Evolutionary conservation across 331 rosid genomes (phyloP).

Genomic region (Erythrophleum ivorense): DNA sequence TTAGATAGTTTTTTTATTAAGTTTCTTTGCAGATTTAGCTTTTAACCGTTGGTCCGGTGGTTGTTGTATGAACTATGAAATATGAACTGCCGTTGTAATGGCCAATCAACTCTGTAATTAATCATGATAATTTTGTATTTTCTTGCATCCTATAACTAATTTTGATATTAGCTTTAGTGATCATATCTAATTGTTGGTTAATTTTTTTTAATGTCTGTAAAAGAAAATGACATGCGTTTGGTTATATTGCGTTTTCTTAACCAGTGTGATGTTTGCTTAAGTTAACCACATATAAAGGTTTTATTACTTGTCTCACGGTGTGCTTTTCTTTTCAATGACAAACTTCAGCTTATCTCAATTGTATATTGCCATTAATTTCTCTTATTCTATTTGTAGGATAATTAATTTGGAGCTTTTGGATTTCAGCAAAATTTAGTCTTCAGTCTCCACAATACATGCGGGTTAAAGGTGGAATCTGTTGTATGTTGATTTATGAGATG

Average conservation of each 20-base stretch:
- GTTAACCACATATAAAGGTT: too few species aligned
- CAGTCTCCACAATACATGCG: constrained; percentile 5
- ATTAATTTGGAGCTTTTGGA: neutral
- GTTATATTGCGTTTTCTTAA: neutral
- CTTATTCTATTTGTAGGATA: constrained; percentile 16
- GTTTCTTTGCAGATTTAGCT: neutral
- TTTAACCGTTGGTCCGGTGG: neutral
- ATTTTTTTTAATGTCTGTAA: neutral
- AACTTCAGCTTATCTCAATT: neutral
- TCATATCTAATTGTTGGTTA: neutral
- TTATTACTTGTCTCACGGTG: neutral
- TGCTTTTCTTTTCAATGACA: neutral
- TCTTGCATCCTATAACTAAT: neutral
- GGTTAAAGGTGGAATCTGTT: constrained; percentile 5
- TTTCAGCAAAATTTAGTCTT: neutral
- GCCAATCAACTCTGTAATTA: neutral
- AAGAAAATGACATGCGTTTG: neutral
- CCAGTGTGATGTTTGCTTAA: neutral
- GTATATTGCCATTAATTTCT: neutral
- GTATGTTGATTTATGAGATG: neutral
- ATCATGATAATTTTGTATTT: neutral
- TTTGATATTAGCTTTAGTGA: neutral
- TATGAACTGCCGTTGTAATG: neutral
- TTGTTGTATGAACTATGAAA: neutral
- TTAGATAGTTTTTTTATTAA: neutral